A percentile compares a stretch with the other conserved stretches of the same genome.
These are phyloP conservation scores for Glutinoglossum americanum DNA, from an alignment of 495 filamentous ascomycete species.

Conservation along the genomic window DNA sequence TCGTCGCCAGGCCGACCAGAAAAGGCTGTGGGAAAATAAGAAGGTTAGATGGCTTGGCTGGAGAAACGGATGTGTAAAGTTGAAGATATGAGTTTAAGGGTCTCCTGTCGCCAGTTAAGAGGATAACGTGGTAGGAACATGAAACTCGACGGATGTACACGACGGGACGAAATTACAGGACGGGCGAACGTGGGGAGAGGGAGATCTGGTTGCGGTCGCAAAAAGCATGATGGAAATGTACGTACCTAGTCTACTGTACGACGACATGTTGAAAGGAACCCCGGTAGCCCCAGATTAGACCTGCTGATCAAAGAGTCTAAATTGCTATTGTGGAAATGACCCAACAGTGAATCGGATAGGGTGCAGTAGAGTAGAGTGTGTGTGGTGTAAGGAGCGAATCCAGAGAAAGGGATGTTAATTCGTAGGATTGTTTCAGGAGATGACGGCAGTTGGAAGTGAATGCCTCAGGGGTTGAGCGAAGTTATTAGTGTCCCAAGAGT, in stretches of 20 bases:
- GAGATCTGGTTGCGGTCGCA: neutral
- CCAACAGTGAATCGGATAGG: neutral
- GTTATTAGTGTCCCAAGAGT: neutral
- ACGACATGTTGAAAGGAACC: neutral
- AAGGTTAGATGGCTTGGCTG: neutral
- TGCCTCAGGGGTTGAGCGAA: neutral
- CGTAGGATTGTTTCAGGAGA: neutral
- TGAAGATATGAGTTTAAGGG: neutral
- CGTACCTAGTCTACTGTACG: neutral
- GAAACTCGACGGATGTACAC: neutral
- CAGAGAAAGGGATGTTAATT: neutral
- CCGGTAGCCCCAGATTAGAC: neutral
- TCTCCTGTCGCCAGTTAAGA: neutral
- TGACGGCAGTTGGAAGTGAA: neutral
- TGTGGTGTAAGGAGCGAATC: neutral
- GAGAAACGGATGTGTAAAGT: neutral
- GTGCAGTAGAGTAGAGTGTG: neutral
- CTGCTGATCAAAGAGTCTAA: neutral
- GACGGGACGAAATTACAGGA: neutral
- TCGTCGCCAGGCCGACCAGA: constrained; percentile 26
- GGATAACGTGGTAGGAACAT: neutral
- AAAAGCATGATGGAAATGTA: neutral
- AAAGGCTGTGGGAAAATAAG: constrained; percentile 10
- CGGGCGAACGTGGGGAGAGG: neutral
- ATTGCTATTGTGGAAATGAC: neutral